phyloP scores from a whole-genome alignment of 2,329 filamentous ascomycete genomes.

The Aspergillus oerlinghausenensis region DNA sequence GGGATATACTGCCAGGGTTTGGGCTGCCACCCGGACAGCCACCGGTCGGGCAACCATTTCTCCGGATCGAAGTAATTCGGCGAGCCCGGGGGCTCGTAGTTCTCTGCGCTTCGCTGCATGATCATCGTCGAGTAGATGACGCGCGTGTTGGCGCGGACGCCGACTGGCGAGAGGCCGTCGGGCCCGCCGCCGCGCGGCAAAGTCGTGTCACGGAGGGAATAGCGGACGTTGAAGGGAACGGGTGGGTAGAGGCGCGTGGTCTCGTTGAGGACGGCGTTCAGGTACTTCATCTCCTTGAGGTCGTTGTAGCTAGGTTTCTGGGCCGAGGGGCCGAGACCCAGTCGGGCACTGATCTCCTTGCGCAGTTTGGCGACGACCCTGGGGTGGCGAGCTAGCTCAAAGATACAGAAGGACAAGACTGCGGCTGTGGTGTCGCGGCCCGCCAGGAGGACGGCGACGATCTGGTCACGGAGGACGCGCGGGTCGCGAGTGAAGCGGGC shows the following conservation, averaged over 20 bases:
- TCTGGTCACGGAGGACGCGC: conserved; percentile 71
- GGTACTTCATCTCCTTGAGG: conserved; percentile 83
- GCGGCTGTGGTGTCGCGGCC: conserved; percentile 79
- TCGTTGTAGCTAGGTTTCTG: conserved; percentile 63
- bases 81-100: conserved; percentile 43
- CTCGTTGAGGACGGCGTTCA: conserved; percentile 68
- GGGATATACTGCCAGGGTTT: conserved; percentile 53
- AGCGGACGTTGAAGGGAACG: conserved; percentile 74
- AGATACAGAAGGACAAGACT: conserved; percentile 75
- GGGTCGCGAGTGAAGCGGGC: conserved; percentile 67
- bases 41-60: conserved; percentile 49
- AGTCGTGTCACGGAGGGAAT: conserved; percentile 67
- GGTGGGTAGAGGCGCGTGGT: conserved; percentile 71
- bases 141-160: conserved; percentile 45
- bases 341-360: conserved; percentile 62
- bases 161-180: conserved; percentile 43
- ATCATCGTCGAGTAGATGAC: conserved; percentile 49
- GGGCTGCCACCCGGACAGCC: conserved; percentile 48
- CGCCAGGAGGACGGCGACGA: conserved; percentile 76
- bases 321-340: conserved; percentile 57
- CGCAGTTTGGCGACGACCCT: conserved; percentile 64
- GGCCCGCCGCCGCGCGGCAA: conserved; percentile 61
- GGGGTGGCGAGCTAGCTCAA: conserved; percentile 72
- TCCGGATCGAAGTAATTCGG: conserved; percentile 38
- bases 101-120: conserved; percentile 48